These are phyloP conservation scores for Aspergillus heteromorphus DNA, from an alignment of 495 filamentous ascomycete species.

Conservation along the genomic window DNA sequence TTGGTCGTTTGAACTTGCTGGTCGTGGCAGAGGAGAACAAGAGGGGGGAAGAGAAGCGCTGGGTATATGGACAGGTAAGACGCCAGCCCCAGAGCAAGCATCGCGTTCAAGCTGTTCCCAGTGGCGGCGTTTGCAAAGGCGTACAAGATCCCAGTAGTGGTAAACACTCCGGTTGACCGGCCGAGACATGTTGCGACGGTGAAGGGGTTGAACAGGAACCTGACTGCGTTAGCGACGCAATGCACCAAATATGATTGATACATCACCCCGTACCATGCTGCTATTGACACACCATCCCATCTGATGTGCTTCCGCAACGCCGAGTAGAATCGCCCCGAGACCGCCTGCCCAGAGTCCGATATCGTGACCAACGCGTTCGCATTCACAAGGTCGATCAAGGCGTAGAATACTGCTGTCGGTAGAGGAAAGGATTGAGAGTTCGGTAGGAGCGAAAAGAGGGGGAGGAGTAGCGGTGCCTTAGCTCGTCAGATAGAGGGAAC, in stretches of 20 bases:
- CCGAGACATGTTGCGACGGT: slow-evolving; percentile 89
- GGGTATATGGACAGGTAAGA: slow-evolving; percentile 92
- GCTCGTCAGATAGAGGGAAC: background rate
- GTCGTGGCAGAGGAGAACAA: slow-evolving; percentile 80
- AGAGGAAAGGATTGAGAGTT: slow-evolving; percentile 57
- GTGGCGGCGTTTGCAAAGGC: slow-evolving; percentile 77
- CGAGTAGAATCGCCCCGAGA: slow-evolving; percentile 63
- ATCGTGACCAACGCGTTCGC: slow-evolving; percentile 79
- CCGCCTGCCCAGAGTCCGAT: slow-evolving; percentile 74
- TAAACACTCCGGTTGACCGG: slow-evolving; percentile 88
- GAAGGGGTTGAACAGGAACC: slow-evolving; percentile 92
- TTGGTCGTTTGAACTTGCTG: slow-evolving; percentile 31
- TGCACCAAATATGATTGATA: background rate
- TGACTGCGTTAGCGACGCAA: slow-evolving; percentile 19
- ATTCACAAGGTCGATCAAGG: slow-evolving; percentile 73
- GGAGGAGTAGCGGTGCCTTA: slow-evolving; percentile 82
- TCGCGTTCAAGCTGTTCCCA: slow-evolving; percentile 68
- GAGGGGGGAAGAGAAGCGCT: slow-evolving; percentile 73
- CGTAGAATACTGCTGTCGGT: slow-evolving; percentile 74
- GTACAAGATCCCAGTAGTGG: slow-evolving; percentile 79
- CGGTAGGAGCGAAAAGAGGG: slow-evolving; percentile 83
- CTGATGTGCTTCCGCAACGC: slow-evolving; percentile 71
- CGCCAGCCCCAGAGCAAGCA: slow-evolving; percentile 80
- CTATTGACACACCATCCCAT: slow-evolving; percentile 73
- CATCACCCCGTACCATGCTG: slow-evolving; percentile 57